Conservation (phyloP, 225 moss, liverwort and hornwort genomes). For the Pseudisothecium myosuroides region DNA sequence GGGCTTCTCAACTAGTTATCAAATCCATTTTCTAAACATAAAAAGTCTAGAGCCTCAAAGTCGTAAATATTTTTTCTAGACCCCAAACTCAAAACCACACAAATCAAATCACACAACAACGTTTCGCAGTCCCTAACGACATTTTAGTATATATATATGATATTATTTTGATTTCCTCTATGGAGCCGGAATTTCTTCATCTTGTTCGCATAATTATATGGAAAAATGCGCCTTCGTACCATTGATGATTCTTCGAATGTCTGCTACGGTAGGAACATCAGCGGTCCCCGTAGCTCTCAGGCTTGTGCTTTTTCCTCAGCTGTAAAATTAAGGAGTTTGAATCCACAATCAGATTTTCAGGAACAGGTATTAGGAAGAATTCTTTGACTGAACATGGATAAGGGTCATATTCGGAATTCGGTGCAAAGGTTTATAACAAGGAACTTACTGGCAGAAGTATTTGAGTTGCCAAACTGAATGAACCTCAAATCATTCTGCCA, state of each 20-base stretch:
- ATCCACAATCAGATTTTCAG: not conserved
- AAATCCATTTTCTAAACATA: not conserved
- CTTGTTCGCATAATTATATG: not conserved
- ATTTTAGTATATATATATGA: not conserved
- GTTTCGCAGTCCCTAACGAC: not conserved
- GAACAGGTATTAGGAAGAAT: not conserved
- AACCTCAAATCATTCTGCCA: not conserved
- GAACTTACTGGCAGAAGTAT: not conserved
- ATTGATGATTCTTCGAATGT: not conserved
- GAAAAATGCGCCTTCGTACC: not conserved
- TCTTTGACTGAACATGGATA: not conserved
- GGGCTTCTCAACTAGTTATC: not conserved
- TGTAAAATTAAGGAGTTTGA: not conserved
- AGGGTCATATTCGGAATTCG: not conserved
- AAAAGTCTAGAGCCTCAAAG: not conserved
- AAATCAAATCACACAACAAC: not conserved
- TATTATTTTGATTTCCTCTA: not conserved
- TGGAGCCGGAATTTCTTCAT: not conserved
- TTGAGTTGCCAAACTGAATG: not conserved
- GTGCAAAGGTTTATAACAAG: not conserved
- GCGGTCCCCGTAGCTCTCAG: constrained; percentile 5
- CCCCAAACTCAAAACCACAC: not conserved
- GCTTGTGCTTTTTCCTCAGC: constrained; percentile 27
- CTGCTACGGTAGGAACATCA: not conserved
- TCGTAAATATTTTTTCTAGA: not conserved